Percentiles rank a stretch among this genome's conserved stretches.
These are phyloP conservation scores for Stemphylium beticola DNA, from an alignment of 2,329 filamentous ascomycete genomes.

Conservation along the genomic window DNA sequence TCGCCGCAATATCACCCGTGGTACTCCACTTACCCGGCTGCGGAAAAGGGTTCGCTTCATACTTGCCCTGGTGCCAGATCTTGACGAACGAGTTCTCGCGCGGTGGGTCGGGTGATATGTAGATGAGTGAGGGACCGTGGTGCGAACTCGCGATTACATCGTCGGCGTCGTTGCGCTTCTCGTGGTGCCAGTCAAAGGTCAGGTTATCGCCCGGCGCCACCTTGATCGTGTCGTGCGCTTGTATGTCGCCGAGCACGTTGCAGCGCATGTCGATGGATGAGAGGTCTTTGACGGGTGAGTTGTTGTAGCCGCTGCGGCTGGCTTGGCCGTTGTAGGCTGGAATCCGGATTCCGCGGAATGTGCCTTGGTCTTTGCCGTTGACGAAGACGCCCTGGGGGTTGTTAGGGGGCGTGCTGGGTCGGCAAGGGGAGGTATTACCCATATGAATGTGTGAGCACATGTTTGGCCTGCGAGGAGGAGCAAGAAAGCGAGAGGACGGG, in stretches of 20 bases:
- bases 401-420: not conserved
- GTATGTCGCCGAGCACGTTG: conserved; percentile 50
- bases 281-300: conserved; percentile 51
- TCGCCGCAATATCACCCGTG: conserved; percentile 31
- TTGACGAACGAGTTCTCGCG: conserved; percentile 50
- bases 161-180: conserved; percentile 44
- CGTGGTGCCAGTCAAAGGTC: conserved; percentile 51
- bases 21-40: conserved; percentile 46
- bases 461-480: conserved; percentile 27
- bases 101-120: conserved; percentile 50
- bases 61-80: conserved; percentile 49
- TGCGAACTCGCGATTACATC: conserved; percentile 37
- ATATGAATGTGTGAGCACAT: conserved; percentile 38
- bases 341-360: conserved; percentile 36
- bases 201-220: conserved; percentile 47
- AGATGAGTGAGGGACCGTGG: conserved; percentile 49
- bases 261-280: conserved; percentile 48
- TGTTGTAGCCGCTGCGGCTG: conserved; percentile 46
- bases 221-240: conserved; percentile 45
- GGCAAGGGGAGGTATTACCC: conserved; percentile 16
- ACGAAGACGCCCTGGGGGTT: conserved; percentile 35
- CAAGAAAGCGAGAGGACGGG: conserved; percentile 12
- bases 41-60: conserved; percentile 40
- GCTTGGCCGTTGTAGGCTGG: conserved; percentile 46
- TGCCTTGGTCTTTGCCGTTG: conserved; percentile 41